phyloP scores from a whole-genome alignment of 1,139 yeast genomes.

The Suhomyces coccinellae region DNA sequence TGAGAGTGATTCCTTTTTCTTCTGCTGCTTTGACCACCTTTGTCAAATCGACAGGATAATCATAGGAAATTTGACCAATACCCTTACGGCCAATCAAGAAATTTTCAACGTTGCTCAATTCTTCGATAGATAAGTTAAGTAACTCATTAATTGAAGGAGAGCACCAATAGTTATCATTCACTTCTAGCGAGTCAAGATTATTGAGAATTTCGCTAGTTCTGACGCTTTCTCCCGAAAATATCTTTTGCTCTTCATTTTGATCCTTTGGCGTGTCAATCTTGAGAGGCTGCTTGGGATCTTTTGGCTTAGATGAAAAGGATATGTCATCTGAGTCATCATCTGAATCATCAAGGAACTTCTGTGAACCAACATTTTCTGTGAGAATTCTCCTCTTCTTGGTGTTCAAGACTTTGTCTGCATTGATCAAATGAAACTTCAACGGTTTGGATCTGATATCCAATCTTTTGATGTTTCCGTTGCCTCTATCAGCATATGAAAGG shows the following conservation, averaged over 20 bases:
- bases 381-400: constrained; percentile 35
- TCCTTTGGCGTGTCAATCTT: constrained; percentile 16
- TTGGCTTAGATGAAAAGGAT: constrained; percentile 15
- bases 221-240: constrained; percentile 14
- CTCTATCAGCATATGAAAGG: constrained; percentile 12
- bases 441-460: constrained; percentile 46
- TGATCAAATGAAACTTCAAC: constrained; percentile 42
- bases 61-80: constrained; percentile 73
- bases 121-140: constrained; percentile 44
- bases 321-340: constrained; percentile 25
- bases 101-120: constrained; percentile 59
- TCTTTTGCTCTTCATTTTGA: constrained; percentile 4
- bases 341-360: constrained; percentile 16
- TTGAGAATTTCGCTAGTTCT: constrained; percentile 11
- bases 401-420: constrained; percentile 44
- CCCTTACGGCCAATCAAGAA: constrained; percentile 77
- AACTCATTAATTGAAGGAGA: constrained; percentile 66
- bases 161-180: constrained; percentile 70
- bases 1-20: constrained; percentile 30
- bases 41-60: constrained; percentile 71
- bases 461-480: constrained; percentile 29
- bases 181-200: constrained; percentile 7
- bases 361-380: constrained; percentile 19
- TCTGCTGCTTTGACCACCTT: constrained; percentile 25
- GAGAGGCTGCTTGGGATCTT: constrained; percentile 10